Evolutionary conservation across 148 eudicot genomes (phyloP).

Genomic region (Rhododendron kiyosumense): DNA sequence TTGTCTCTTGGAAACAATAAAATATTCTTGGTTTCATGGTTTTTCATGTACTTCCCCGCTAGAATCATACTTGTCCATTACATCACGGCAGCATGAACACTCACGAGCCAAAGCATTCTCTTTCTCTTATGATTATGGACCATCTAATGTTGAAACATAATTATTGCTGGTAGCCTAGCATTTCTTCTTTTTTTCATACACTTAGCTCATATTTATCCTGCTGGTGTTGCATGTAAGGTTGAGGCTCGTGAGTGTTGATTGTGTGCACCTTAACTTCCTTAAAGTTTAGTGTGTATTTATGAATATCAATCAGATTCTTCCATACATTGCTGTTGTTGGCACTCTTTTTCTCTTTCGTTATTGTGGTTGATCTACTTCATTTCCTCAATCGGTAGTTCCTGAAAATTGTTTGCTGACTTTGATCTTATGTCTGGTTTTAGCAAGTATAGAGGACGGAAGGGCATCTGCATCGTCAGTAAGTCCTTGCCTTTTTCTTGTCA

Average conservation of each 20-base stretch:
- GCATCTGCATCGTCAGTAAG: slow-evolving; percentile 11
- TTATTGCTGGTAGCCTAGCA: not conserved
- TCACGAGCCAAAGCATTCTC: not conserved
- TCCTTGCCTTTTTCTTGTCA: not conserved
- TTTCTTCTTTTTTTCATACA: too few species aligned
- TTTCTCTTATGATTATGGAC: not conserved
- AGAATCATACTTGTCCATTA: not conserved
- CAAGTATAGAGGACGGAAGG: not conserved
- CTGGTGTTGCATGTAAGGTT: not conserved
- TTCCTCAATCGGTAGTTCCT: not conserved
- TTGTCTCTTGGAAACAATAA: not conserved
- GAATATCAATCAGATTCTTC: not conserved
- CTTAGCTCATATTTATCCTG: not conserved
- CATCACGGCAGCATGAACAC: not conserved
- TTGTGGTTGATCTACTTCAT: not conserved
- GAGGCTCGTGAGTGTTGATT: not conserved
- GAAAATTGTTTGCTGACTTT: slow-evolving; percentile 1
- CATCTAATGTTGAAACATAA: not conserved
- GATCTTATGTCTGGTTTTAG: not conserved
- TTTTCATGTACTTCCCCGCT: not conserved
- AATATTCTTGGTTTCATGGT: not conserved
- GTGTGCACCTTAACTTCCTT: not conserved
- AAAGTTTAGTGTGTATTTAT: too few species aligned
- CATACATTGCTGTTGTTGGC: not conserved
- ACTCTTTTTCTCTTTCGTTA: not conserved